Evolutionary conservation across 129 eudicot genomes (phyloP).

Genomic region (Daucus carota): DH1_v3.0 NC_030383.2:36439001-36439500

Average conservation of each 20-base stretch:
- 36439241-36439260: background rate
- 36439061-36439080: background rate
- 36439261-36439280: background rate
- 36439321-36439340: conserved; percentile 86
- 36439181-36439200: background rate
- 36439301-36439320: conserved; percentile 84
- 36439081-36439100: background rate
- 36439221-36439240: background rate
- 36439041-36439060: background rate
- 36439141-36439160: background rate
- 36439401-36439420: background rate
- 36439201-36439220: background rate
- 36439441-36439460: conserved; percentile 50
- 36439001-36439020: background rate
- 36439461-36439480: conserved; percentile 88
- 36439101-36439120: background rate
- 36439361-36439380: too few relatives aligned
- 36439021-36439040: background rate
- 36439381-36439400: background rate
- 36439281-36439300: background rate
- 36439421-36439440: conserved; percentile 53
- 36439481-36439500: conserved; percentile 69
- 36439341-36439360: conserved; percentile 33
- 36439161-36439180: background rate
- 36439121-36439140: background rate